phyloP scores from a whole-genome alignment of 2,329 filamentous ascomycete genomes.

The Cordyceps militaris region DNA sequence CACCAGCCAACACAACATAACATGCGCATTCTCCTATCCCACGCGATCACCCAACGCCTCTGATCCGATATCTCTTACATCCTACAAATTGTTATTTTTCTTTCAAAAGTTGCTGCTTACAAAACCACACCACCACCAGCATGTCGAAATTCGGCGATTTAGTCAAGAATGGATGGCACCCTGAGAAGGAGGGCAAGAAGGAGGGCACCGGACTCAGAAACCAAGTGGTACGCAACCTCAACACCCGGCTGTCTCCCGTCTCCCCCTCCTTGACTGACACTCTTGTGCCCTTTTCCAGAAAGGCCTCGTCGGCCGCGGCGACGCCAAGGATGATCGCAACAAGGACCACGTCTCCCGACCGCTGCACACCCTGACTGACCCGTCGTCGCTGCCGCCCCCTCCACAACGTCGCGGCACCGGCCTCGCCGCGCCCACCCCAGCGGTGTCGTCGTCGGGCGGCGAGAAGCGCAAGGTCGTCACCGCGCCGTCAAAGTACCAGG shows the following conservation, averaged over 20 bases:
- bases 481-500: slow-evolving; percentile 28
- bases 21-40: not conserved
- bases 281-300: slow-evolving; percentile 29
- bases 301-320: slow-evolving; percentile 37
- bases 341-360: slow-evolving; percentile 46
- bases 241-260: not conserved
- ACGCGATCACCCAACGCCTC: not conserved
- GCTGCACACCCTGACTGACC: slow-evolving; percentile 66
- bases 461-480: slow-evolving; percentile 22
- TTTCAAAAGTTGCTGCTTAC: not conserved
- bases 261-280: not conserved
- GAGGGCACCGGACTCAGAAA: slow-evolving; percentile 33
- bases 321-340: slow-evolving; percentile 23
- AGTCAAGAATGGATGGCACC: slow-evolving; percentile 47
- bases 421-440: slow-evolving; percentile 21
- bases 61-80: not conserved
- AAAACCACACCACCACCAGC: slow-evolving; percentile 17
- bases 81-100: not conserved
- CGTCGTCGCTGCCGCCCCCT: slow-evolving; percentile 70
- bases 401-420: slow-evolving; percentile 52
- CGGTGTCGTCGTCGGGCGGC: slow-evolving; percentile 14
- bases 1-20: not conserved
- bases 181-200: slow-evolving; percentile 41
- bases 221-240: slow-evolving; percentile 39
- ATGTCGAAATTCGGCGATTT: slow-evolving; percentile 39